These are phyloP conservation scores for Filobasidium uniguttulatum DNA, from an alignment of 1,284 basidiomycete genomes.

Conservation along the genomic window DNA sequence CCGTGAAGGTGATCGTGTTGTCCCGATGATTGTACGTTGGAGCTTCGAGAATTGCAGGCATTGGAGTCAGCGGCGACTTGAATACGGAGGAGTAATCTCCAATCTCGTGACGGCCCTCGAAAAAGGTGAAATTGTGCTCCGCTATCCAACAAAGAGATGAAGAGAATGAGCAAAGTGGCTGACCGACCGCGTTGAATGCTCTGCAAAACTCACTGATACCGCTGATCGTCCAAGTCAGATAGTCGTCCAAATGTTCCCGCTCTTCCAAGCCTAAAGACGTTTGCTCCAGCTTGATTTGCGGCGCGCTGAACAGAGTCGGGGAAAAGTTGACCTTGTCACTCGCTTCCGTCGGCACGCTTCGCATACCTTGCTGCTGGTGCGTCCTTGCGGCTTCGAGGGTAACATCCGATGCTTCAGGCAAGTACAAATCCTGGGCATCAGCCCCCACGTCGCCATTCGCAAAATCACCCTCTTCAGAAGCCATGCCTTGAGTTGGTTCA, in stretches of 20 bases:
- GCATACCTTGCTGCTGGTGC: neutral
- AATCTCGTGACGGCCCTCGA: slow-evolving; percentile 15
- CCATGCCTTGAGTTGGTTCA: neutral
- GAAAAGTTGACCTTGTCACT: slow-evolving; percentile 11
- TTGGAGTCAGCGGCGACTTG: slow-evolving; percentile 13
- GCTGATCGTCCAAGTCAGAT: slow-evolving; percentile 14
- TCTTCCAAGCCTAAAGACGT: neutral
- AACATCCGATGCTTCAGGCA: neutral
- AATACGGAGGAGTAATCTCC: slow-evolving; percentile 16
- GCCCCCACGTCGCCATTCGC: no score
- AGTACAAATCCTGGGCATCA: no score
- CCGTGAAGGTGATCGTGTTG: slow-evolving; percentile 14
- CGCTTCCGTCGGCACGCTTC: neutral
- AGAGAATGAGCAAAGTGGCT: neutral
- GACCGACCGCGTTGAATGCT: neutral
- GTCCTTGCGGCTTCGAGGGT: neutral
- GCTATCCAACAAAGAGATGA: neutral
- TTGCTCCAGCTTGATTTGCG: neutral
- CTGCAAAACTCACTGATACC: slow-evolving; percentile 8
- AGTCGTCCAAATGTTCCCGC: slow-evolving; percentile 15
- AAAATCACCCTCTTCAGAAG: neutral
- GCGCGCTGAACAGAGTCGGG: neutral
- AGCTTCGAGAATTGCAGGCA: slow-evolving; percentile 13
- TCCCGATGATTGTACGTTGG: slow-evolving; percentile 10
- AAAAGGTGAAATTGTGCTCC: slow-evolving; percentile 15